phyloP scores from a whole-genome alignment of 1,284 basidiomycete species.

The Tranzscheliella williamsii region DNA sequence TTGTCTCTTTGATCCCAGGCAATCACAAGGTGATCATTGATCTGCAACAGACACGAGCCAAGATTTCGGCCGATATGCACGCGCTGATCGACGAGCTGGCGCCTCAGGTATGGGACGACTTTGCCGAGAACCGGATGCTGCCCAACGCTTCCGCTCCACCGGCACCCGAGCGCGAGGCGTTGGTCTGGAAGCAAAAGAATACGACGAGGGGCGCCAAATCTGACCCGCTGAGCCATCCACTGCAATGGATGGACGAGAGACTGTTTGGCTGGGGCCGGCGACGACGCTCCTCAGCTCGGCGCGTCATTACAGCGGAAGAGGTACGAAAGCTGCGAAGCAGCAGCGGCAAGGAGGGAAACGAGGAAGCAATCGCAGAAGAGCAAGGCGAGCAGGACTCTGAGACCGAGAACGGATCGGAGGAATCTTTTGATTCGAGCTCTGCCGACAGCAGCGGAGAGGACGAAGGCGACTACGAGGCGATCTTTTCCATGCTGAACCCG shows the following conservation, averaged over 20 bases:
- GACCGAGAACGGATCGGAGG: constrained; percentile 26
- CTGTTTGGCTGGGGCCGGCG: constrained; percentile 77
- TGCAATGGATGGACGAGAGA: constrained; percentile 82
- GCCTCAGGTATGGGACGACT: constrained; percentile 58
- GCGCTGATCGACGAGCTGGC: constrained; percentile 79
- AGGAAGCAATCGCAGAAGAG: constrained; percentile 6
- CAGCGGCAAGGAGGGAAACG: constrained; percentile 2
- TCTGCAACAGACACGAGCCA: constrained; percentile 76
- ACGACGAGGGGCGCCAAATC: constrained; percentile 18
- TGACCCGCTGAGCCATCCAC: constrained; percentile 54
- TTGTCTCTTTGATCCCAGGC: constrained; percentile 87
- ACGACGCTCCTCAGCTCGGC: constrained; percentile 34
- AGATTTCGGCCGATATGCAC: constrained; percentile 83
- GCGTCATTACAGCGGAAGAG: constrained; percentile 32
- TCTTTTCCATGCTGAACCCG: constrained; percentile 53
- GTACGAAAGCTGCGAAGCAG: constrained; percentile 17
- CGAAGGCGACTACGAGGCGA: constrained; percentile 56
- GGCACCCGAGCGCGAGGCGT: constrained; percentile 33
- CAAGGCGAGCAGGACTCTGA: constrained; percentile 17
- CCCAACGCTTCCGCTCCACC: constrained; percentile 43
- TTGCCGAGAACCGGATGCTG: constrained; percentile 53
- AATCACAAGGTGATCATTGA: constrained; percentile 82
- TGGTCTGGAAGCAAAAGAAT: constrained; percentile 45
- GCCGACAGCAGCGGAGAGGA: constrained; percentile 45
- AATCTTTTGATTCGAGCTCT: constrained; percentile 29